Conservation (phyloP, 1,139 yeast genomes). For the Komagataea norvegica region DNA sequence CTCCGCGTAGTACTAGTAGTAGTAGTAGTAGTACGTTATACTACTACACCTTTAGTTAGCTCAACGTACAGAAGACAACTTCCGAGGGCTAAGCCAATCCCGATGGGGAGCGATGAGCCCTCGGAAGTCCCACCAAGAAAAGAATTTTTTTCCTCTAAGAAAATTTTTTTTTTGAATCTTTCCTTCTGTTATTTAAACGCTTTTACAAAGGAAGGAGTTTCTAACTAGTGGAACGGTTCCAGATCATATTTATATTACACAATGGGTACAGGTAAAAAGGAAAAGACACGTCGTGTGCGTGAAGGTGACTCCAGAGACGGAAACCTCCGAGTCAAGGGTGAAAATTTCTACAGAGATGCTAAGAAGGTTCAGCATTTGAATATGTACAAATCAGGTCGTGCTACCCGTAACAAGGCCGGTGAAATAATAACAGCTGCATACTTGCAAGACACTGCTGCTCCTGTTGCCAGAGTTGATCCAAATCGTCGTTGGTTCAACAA, state of each 20-base stretch:
- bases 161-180: constrained; percentile 2
- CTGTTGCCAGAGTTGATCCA: constrained; percentile 92
- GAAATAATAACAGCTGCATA: constrained; percentile 84
- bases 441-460: constrained; percentile 82
- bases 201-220: neutral
- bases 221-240: neutral
- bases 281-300: constrained; percentile 77
- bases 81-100: no score
- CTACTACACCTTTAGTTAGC: no score
- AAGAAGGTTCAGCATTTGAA: constrained; percentile 83
- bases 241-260: neutral
- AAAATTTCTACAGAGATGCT: constrained; percentile 93
- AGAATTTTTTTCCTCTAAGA: no score
- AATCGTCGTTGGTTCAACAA: constrained; percentile 97
- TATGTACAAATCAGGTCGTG: constrained; percentile 91
- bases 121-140: no score
- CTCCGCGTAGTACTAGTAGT: no score
- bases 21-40: no score
- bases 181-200: neutral
- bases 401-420: constrained; percentile 81
- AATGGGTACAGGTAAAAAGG: constrained; percentile 95
- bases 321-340: constrained; percentile 91
- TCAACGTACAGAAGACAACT: no score
- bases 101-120: constrained; percentile 12
- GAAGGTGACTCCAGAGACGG: constrained; percentile 84